A percentile compares a stretch with the other conserved stretches of the same genome.
Conservation (phyloP, 2,329 filamentous ascomycete species). For the Colletotrichum eleusines region DNA sequence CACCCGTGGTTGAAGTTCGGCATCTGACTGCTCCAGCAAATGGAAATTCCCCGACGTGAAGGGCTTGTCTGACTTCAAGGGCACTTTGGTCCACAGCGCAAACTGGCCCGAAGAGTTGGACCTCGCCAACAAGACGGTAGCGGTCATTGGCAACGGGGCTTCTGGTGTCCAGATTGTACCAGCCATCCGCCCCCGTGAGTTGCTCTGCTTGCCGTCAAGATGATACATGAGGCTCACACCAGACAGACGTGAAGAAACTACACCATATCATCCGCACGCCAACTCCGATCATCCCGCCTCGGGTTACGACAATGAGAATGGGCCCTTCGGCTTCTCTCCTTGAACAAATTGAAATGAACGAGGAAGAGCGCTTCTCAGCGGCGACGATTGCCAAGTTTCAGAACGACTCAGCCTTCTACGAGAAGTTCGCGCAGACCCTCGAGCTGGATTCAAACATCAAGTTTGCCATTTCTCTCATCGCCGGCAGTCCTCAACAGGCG, state of each 20-base stretch:
- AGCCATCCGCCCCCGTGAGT: conserved; percentile 59
- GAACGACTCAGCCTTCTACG: conserved; percentile 59
- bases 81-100: conserved; percentile 65
- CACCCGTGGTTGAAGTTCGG: not conserved
- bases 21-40: conserved; percentile 52
- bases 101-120: conserved; percentile 64
- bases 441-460: conserved; percentile 59
- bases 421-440: conserved; percentile 59
- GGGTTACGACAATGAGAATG: conserved; percentile 49
- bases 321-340: conserved; percentile 51
- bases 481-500: conserved; percentile 55
- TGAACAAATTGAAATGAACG: conserved; percentile 45
- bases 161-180: conserved; percentile 67
- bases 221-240: conserved; percentile 41
- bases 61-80: conserved; percentile 59
- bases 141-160: conserved; percentile 68
- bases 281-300: conserved; percentile 57
- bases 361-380: conserved; percentile 44
- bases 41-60: conserved; percentile 66
- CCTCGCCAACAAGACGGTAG: conserved; percentile 63
- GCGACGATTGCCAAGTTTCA: conserved; percentile 62
- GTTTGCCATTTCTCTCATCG: conserved; percentile 58
- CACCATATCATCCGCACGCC: conserved; percentile 58
- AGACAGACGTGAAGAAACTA: conserved; percentile 53
- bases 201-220: not conserved